Evolutionary conservation across 1,139 yeast genomes (phyloP).

Genomic region (Suhomyces coccinellae): DNA sequence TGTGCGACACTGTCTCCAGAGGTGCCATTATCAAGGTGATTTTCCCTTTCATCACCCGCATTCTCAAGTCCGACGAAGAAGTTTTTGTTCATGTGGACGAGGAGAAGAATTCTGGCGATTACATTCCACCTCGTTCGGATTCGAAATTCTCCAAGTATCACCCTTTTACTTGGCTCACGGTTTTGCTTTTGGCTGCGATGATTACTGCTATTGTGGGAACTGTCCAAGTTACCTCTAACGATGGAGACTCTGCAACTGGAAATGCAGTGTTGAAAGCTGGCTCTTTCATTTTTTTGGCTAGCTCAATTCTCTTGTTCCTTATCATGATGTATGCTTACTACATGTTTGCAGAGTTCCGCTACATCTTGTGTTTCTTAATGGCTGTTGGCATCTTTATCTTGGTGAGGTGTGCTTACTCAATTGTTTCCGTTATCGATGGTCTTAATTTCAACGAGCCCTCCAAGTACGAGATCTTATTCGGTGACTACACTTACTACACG

Average conservation of each 20-base stretch:
- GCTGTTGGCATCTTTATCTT: slow-evolving; percentile 11
- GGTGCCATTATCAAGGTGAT: slow-evolving; percentile 20
- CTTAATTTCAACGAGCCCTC: slow-evolving; percentile 15
- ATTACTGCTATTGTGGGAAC: slow-evolving; percentile 19
- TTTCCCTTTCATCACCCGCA: slow-evolving; percentile 14
- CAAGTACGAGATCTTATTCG: slow-evolving; percentile 20
- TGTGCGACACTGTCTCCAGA: slow-evolving; percentile 21
- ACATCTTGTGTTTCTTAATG: slow-evolving; percentile 5
- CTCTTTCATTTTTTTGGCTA: slow-evolving; percentile 18
- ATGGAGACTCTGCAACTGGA: not conserved
- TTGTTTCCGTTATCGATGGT: slow-evolving; percentile 19
- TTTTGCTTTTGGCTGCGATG: slow-evolving; percentile 18
- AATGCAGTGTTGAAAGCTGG: slow-evolving; percentile 14
- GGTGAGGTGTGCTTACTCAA: slow-evolving; percentile 19
- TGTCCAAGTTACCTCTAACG: not conserved
- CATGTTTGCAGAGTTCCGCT: not conserved
- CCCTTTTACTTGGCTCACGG: slow-evolving; percentile 19
- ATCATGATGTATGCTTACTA: not conserved
- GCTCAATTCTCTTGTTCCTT: slow-evolving; percentile 2
- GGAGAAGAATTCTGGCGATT: not conserved
- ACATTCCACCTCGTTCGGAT: no score
- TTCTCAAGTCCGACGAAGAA: slow-evolving; percentile 1
- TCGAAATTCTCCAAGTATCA: slow-evolving; percentile 2
- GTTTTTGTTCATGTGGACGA: slow-evolving; percentile 8
- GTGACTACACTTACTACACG: slow-evolving; percentile 23